Evolutionary conservation across 2,329 filamentous ascomycete species (phyloP), one percentile per base, ranked within the genome.

Genomic region (Nectriaceae sp.): DNA sequence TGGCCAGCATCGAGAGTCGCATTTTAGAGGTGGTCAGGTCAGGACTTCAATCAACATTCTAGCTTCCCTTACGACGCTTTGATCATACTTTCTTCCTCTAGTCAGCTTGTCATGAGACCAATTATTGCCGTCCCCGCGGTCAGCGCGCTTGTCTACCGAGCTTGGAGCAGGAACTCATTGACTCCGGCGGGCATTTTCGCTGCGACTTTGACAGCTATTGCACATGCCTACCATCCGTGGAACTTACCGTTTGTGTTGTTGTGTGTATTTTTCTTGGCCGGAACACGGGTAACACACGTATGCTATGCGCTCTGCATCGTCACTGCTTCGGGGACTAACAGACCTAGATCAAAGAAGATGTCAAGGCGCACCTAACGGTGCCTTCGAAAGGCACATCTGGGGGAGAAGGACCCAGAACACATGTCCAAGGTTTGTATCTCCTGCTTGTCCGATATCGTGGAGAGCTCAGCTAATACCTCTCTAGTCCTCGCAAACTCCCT

Each of bases 191-290:
- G 92, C 52, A 82, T 96, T 59, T 59, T 87, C 31, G 80, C 82
- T 11, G 93, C 93, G 3, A 75, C 78, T 4, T 61, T 87, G 37
- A 96, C 92, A 4, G 92, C 90, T 4, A 68, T 80, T 39, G 82
- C 88, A 11, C 94, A 99, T 68, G 90, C 91, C 15, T 73, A 92
- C n/a, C 92, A 97, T 69, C 93, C 93, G 3, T 97, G 90, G 87
- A 89, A 89, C 51, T 75, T 92, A n/a, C 92, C 90, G n/a, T 95
- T 97, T 71, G 81, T 81, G 21, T 78, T 97, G 11, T 78, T 97
- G 2, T 80, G 82, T 42, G 81, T 91, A 29, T 97, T 97, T 75
- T 97, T 96, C 70, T 74, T 96, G 3, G 84, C 88, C 4, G 94
- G 91, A 2, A 96, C 88, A 1, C 77, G 84, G 43, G 91, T 86